Evolutionary conservation across 2,329 filamentous ascomycete species (phyloP), one percentile per base, ranked within the genome.

Genomic region (Nemania serpens): DNA sequence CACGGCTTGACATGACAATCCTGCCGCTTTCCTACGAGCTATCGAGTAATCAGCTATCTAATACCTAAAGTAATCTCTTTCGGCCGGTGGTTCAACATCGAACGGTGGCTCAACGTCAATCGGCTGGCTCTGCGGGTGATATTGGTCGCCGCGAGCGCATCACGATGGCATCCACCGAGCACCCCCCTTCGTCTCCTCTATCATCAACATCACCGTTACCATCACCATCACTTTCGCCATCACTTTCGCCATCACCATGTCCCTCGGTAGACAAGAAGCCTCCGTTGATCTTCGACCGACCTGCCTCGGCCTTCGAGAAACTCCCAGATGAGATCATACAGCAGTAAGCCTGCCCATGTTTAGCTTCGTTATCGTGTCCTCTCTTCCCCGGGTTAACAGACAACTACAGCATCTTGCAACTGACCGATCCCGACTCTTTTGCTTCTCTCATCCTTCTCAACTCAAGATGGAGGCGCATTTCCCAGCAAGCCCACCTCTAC

Each of bases 271-370:
- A 64, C 12, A 55, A 66, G 42, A 70, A 70, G 55, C 51, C 55
- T 36, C 55, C 54, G 18, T 46, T 55, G 46, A 33, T 58, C 6
- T 22, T 58, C 50, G 37, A 34, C 22, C 55, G 39, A n/a, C 46
- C 41, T 9, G 47, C 63, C 25, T 71, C 76, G 33, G 79, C 81
- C 36, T 85, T 89, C 67, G 78, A 83, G 37, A 79, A 77, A 47
- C 78, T 90, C 11, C 88, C 88, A 5, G 84, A 88, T 73, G 87
- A 90, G 73, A 90, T 90, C 61, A 88, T 90, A 67, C 78, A 88
- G 70, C 85, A 89, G 88, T 90, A 76, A 74, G 66, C 17, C 17
- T 39, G 15, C 11, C 11, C n/a, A 29, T 20, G 5, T 43, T 4
- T 43, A 9, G 41, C 41, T 43, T 10, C 10, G 17, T 9, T 20